These are phyloP conservation scores for Zanthoxylum bungeanum DNA, from an alignment of 345 rosid species.

Conservation along the genomic window DNA sequence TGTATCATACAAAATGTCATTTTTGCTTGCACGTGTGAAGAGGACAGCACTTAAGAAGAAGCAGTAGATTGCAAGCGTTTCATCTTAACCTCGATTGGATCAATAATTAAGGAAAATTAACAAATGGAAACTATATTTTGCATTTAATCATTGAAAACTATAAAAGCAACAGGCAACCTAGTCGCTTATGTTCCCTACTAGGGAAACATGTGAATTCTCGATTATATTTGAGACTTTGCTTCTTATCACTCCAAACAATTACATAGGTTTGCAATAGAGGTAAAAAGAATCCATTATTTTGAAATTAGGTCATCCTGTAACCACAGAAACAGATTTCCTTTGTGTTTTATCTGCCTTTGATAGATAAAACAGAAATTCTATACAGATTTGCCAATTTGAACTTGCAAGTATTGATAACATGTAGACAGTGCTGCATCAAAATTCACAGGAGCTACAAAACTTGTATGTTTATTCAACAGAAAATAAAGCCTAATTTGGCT, in stretches of 20 bases:
- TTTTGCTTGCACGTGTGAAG: not conserved
- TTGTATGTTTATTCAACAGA: not conserved
- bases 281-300: not conserved
- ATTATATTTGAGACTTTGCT: not conserved
- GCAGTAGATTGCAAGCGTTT: not conserved
- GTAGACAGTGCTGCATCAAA: not conserved
- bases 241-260: not conserved
- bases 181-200: not conserved
- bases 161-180: not conserved
- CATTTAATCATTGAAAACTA: not conserved
- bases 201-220: not conserved
- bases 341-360: not conserved
- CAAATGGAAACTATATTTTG: not conserved
- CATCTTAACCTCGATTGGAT: not conserved
- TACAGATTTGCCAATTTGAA: not conserved
- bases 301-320: not conserved
- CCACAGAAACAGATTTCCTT: conserved; percentile 2
- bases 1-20: not conserved
- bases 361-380: not conserved
- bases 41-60: not conserved
- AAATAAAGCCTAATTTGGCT: not conserved
- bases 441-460: not conserved
- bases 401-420: not conserved
- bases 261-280: not conserved
- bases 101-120: not conserved